A percentile compares a stretch with the other conserved stretches of the same genome.
Evolutionary conservation across 2,329 filamentous ascomycete genomes (phyloP).

Genomic region (Penicillium sp.): DNA sequence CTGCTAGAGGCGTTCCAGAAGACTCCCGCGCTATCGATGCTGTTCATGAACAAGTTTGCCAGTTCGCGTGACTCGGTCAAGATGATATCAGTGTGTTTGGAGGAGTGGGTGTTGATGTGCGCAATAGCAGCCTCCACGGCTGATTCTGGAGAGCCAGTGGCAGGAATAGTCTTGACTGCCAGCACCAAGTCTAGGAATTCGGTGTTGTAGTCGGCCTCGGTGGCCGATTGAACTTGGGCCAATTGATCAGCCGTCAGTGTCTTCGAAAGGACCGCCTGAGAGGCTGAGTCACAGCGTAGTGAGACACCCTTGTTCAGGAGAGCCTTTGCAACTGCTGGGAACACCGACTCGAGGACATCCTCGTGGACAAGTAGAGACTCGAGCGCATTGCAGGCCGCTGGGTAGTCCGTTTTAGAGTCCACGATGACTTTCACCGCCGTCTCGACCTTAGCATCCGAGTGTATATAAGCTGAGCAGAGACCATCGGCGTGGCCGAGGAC

Average conservation of each 20-base stretch:
- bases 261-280: conserved; percentile 63
- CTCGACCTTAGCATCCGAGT: conserved; percentile 70
- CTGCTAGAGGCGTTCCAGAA: conserved; percentile 97
- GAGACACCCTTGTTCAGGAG: conserved; percentile 76
- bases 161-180: conserved; percentile 75
- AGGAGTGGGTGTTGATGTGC: conserved; percentile 91
- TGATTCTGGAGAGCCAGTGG: conserved; percentile 23
- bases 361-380: conserved; percentile 88
- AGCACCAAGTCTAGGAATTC: conserved; percentile 86
- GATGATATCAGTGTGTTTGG: conserved; percentile 92
- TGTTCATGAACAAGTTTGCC: conserved; percentile 80
- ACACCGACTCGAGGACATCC: conserved; percentile 64
- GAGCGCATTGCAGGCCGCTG: conserved; percentile 91
- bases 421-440: conserved; percentile 77
- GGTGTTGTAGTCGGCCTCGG: conserved; percentile 74
- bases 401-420: conserved; percentile 92
- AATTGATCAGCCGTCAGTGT: conserved; percentile 48
- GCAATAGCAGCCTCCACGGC: conserved; percentile 70
- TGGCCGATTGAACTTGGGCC: conserved; percentile 63
- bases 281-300: conserved; percentile 74
- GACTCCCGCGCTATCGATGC: conserved; percentile 84
- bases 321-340: conserved; percentile 72
- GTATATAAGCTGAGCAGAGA: conserved; percentile 83
- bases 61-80: conserved; percentile 68
- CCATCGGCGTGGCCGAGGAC: conserved; percentile 96